phyloP scores from a whole-genome alignment of 352 stramenopile species.

The Phytophthora idaei region DNA sequence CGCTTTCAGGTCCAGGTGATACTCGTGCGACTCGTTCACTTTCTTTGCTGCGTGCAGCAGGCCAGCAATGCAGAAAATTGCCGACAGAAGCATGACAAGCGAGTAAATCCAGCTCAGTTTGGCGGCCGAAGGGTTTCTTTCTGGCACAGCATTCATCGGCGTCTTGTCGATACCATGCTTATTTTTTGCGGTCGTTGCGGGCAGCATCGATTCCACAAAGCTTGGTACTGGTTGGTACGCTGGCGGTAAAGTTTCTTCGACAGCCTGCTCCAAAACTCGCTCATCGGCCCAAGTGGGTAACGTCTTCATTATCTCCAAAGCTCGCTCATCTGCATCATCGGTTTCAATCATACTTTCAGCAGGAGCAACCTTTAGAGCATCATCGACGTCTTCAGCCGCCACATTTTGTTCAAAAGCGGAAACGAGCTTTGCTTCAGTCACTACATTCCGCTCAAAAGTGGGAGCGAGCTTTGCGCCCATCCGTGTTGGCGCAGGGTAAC shows the following conservation, averaged over 20 bases:
- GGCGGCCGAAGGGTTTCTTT: constrained; percentile 3
- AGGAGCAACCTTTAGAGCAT: not conserved
- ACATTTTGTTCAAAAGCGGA: constrained; percentile 12
- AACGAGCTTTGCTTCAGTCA: constrained; percentile 16
- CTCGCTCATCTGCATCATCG: constrained; percentile 2
- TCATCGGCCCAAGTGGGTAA: not conserved
- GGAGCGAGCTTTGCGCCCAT: constrained; percentile 34
- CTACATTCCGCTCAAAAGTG: constrained; percentile 4
- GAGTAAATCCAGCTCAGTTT: constrained; percentile 30
- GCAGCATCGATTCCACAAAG: constrained; percentile 1
- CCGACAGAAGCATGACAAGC: constrained; percentile 45
- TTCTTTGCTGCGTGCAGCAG: constrained; percentile 54
- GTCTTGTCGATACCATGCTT: constrained; percentile 4
- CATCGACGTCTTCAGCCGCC: not conserved
- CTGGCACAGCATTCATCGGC: not conserved
- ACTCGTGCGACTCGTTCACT: constrained; percentile 64
- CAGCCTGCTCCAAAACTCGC: not conserved
- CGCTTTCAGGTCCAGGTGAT: constrained; percentile 60
- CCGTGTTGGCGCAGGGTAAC: constrained; percentile 29
- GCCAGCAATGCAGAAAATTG: constrained; percentile 59
- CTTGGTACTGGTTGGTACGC: constrained; percentile 1
- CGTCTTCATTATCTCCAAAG: no score
- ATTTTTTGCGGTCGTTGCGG: not conserved
- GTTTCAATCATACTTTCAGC: not conserved
- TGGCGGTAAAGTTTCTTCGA: not conserved